Evolutionary conservation across 2,329 filamentous ascomycete genomes (phyloP).

Genomic region (Monilinia aucupariae): DNA sequence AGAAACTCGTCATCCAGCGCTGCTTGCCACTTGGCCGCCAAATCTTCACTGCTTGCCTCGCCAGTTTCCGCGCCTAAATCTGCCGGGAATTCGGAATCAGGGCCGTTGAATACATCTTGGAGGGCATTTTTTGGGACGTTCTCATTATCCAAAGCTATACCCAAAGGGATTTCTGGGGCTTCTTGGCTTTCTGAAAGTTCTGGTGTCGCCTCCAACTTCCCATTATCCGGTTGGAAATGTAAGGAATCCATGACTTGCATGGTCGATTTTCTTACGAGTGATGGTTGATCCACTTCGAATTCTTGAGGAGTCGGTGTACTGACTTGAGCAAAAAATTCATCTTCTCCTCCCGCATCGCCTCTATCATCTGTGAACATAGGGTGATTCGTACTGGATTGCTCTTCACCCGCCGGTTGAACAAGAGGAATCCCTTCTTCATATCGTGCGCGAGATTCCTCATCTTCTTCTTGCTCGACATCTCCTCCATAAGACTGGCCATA

Average conservation of each 20-base stretch:
- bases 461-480: slow-evolving; percentile 37
- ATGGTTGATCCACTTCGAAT: slow-evolving; percentile 12
- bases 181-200: slow-evolving; percentile 21
- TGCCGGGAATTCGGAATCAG: slow-evolving; percentile 29
- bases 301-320: slow-evolving; percentile 31
- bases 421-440: slow-evolving; percentile 67
- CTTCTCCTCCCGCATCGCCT: slow-evolving; percentile 36
- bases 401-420: slow-evolving; percentile 39
- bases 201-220: slow-evolving; percentile 17
- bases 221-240: slow-evolving; percentile 34
- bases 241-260: slow-evolving; percentile 56
- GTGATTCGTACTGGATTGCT: slow-evolving; percentile 17
- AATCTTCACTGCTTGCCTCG: slow-evolving; percentile 46
- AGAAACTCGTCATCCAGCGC: slow-evolving; percentile 68
- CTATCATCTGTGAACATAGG: slow-evolving; percentile 37
- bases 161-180: background rate
- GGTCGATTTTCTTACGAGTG: slow-evolving; percentile 64
- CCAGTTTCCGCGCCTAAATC: slow-evolving; percentile 29
- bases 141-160: background rate
- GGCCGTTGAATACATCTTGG: slow-evolving; percentile 28
- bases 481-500: slow-evolving; percentile 28
- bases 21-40: slow-evolving; percentile 78
- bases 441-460: slow-evolving; percentile 46
- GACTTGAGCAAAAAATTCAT: slow-evolving; percentile 54
- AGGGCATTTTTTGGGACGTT: slow-evolving; percentile 22